phyloP scores from a whole-genome alignment of 2,329 filamentous ascomycete genomes.

The Ampelomyces quisqualis region DNA sequence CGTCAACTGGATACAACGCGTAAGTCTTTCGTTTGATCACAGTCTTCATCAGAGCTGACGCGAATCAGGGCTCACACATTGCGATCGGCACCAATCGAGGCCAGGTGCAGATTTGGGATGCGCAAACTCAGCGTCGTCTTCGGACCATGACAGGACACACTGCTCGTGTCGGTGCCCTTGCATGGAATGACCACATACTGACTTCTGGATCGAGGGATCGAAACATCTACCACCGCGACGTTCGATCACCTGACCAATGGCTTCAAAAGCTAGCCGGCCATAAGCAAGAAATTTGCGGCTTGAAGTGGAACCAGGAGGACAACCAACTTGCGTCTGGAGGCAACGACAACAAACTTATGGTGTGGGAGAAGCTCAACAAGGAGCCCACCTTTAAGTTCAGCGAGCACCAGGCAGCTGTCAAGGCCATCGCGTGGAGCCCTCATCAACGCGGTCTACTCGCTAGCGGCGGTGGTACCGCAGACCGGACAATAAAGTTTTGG shows the following conservation, averaged over 20 bases:
- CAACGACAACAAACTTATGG: slow-evolving; percentile 98
- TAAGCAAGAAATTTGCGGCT: slow-evolving; percentile 95
- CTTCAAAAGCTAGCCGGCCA: slow-evolving; percentile 84
- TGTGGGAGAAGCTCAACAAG: slow-evolving; percentile 96
- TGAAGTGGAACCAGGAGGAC: slow-evolving; percentile 97
- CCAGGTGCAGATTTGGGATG: slow-evolving; percentile 96
- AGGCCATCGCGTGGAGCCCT: slow-evolving; percentile 96
- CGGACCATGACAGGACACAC: slow-evolving; percentile 97
- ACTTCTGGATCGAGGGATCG: slow-evolving; percentile 94
- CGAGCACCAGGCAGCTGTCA: slow-evolving; percentile 93
- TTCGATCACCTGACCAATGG: slow-evolving; percentile 88
- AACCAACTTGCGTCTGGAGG: slow-evolving; percentile 92
- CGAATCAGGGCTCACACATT: slow-evolving; percentile 74
- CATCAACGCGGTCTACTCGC: slow-evolving; percentile 94
- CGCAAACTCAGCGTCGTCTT: slow-evolving; percentile 77
- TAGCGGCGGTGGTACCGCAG: slow-evolving; percentile 91
- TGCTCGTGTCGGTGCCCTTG: slow-evolving; percentile 85
- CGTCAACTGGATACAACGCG: slow-evolving; percentile 95
- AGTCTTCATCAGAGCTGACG: slow-evolving; percentile 8
- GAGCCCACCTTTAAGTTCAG: slow-evolving; percentile 91
- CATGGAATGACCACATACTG: slow-evolving; percentile 97
- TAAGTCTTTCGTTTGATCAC: slow-evolving; percentile 33
- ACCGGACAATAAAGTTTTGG: slow-evolving; percentile 96
- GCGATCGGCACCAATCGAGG: slow-evolving; percentile 94
- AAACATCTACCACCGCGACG: slow-evolving; percentile 91